Evolutionary conservation across 1,139 yeast species (phyloP).

Genomic region (Candida dubliniensis): DNA sequence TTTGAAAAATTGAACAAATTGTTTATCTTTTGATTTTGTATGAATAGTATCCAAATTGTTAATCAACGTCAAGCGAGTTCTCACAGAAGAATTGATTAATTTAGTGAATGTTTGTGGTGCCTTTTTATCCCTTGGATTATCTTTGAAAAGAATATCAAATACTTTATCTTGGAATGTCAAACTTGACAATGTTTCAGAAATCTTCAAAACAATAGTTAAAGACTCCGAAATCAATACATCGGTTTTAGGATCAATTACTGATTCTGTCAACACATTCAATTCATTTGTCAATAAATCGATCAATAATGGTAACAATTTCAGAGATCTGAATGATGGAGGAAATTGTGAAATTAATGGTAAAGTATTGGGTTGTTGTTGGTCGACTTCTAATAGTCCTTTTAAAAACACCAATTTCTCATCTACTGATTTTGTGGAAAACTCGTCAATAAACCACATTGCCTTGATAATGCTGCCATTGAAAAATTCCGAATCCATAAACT

Average conservation of each 20-base stretch:
- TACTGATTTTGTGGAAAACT: conserved; percentile 70
- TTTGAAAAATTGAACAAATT: conserved; percentile 36
- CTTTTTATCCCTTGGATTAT: conserved; percentile 33
- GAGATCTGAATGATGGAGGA: conserved; percentile 66
- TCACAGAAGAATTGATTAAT: conserved; percentile 35
- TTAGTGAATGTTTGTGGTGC: conserved; percentile 44
- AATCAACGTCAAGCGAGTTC: conserved; percentile 45
- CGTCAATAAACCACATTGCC: conserved; percentile 81
- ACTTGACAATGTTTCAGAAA: conserved; percentile 69
- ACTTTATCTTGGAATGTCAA: conserved; percentile 76
- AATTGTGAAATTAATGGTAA: conserved; percentile 58
- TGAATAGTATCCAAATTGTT: conserved; percentile 55
- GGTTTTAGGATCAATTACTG: conserved; percentile 18
- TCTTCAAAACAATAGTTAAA: conserved; percentile 57
- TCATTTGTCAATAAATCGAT: conserved; percentile 44
- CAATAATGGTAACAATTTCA: conserved; percentile 74
- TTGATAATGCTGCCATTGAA: conserved; percentile 83
- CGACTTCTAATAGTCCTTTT: conserved; percentile 52
- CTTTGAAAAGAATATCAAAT: conserved; percentile 34
- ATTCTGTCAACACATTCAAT: conserved; percentile 23
- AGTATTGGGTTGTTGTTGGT: conserved; percentile 11
- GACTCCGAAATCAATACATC: conserved; percentile 51
- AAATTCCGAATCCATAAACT: conserved; percentile 52
- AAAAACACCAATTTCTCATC: conserved; percentile 72
- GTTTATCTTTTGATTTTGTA: conserved; percentile 52